phyloP scores from a whole-genome alignment of 805 yeast genomes.

The Pachysolen tannophilus region DNA sequence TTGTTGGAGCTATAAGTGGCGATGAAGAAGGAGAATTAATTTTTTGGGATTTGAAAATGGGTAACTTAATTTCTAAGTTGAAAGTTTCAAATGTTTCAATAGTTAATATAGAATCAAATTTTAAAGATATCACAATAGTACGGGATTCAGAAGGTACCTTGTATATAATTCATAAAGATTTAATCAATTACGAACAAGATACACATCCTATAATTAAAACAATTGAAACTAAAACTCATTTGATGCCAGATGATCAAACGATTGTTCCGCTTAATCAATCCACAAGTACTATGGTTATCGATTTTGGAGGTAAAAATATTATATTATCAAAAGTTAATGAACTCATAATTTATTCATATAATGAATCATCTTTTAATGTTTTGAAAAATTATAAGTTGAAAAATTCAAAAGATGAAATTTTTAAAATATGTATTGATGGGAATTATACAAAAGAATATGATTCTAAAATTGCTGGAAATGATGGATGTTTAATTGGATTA shows the following conservation, averaged over 20 bases:
- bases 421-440: slow-evolving; percentile 17
- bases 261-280: too few relatives aligned
- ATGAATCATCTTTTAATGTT: slow-evolving; percentile 5
- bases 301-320: slow-evolving; percentile 1
- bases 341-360: slow-evolving; percentile 17
- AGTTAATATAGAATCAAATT: slow-evolving; percentile 20
- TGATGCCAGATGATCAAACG: not conserved
- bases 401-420: slow-evolving; percentile 10
- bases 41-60: slow-evolving; percentile 24
- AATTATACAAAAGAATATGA: slow-evolving; percentile 14
- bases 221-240: not conserved
- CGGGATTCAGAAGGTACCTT: slow-evolving; percentile 18
- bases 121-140: slow-evolving; percentile 17
- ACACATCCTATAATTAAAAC: not conserved
- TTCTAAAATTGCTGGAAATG: slow-evolving; percentile 25
- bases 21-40: slow-evolving; percentile 20
- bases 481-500: slow-evolving; percentile 30
- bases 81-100: slow-evolving; percentile 13
- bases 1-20: slow-evolving; percentile 22
- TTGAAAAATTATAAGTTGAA: slow-evolving; percentile 1
- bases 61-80: slow-evolving; percentile 8
- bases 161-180: slow-evolving; percentile 14
- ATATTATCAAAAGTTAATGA: slow-evolving; percentile 9
- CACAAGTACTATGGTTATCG: not conserved
- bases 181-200: slow-evolving; percentile 6